phyloP scores from a whole-genome alignment of 257 asterid species.

The Solanum stenotomum region DNA sequence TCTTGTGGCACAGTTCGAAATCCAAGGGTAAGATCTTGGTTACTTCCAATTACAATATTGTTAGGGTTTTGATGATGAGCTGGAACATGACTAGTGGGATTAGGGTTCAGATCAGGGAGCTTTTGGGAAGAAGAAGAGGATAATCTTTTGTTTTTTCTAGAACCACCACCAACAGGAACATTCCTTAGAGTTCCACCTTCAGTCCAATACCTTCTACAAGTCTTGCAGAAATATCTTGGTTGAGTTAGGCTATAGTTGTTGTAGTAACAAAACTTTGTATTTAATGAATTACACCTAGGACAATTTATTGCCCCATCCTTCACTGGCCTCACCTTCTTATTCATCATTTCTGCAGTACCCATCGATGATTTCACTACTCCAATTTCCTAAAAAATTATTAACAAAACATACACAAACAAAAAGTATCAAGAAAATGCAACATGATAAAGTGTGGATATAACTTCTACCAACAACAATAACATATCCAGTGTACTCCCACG shows the following conservation, averaged over 20 bases:
- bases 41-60: constrained; percentile 7
- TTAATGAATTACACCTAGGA: constrained; percentile 66
- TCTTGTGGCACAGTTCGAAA: constrained; percentile 7
- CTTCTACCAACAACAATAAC: background rate
- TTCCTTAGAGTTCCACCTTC: constrained; percentile 74
- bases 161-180: constrained; percentile 78
- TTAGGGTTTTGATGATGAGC: constrained; percentile 23
- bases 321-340: constrained; percentile 40
- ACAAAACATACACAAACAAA: background rate
- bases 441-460: background rate
- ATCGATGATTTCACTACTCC: constrained; percentile 25
- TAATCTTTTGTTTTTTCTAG: constrained; percentile 47
- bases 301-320: constrained; percentile 52
- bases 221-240: constrained; percentile 79
- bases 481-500: background rate
- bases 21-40: constrained; percentile 57
- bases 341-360: constrained; percentile 27
- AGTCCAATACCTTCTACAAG: constrained; percentile 82
- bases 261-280: constrained; percentile 80
- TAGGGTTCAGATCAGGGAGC: constrained; percentile 37
- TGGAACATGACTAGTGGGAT: constrained; percentile 14
- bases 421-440: background rate
- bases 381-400: constrained; percentile 35
- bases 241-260: constrained; percentile 75
- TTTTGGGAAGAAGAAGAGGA: constrained; percentile 16